A percentile compares a stretch with the other conserved stretches of the same genome.
Evolutionary conservation across 2,329 filamentous ascomycete genomes (phyloP).

Genomic region (Dactylella cylindrospora): DNA sequence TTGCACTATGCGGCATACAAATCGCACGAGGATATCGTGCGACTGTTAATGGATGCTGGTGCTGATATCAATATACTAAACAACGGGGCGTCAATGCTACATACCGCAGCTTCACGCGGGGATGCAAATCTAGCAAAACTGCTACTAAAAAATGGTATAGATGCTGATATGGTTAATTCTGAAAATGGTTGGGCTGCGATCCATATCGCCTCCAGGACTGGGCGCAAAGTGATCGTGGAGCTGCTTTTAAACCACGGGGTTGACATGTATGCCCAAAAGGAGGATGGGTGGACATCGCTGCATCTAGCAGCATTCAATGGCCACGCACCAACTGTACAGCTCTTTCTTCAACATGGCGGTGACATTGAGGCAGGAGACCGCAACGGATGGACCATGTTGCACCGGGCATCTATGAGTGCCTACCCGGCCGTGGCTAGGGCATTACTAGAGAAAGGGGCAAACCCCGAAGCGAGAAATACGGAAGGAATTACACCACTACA

Average conservation of each 20-base stretch:
- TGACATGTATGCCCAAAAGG: conserved; percentile 15
- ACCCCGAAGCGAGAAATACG: too few relatives aligned
- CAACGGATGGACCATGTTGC: too few relatives aligned
- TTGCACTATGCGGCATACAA: conserved; percentile 37
- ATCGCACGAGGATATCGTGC: conserved; percentile 17
- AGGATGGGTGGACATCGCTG: conserved; percentile 18
- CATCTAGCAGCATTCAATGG: conserved; percentile 34
- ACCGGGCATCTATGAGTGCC: too few relatives aligned
- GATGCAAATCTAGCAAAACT: conserved; percentile 12
- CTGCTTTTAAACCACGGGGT: conserved; percentile 17
- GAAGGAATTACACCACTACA: too few relatives aligned
- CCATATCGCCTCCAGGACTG: too few relatives aligned
- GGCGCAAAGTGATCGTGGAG: conserved; percentile 25
- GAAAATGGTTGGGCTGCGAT: too few relatives aligned
- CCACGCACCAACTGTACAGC: conserved; percentile 14
- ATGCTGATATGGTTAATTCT: conserved; percentile 31
- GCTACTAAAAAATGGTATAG: conserved; percentile 13
- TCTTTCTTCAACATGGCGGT: too few relatives aligned
- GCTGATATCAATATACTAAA: conserved; percentile 13
- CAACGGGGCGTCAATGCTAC: conserved; percentile 27
- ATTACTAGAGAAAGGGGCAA: too few relatives aligned
- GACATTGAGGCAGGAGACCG: too few relatives aligned
- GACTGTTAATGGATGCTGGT: conserved; percentile 19
- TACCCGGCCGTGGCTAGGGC: too few relatives aligned
- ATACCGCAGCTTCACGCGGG: conserved; percentile 22